Base-by-base conservation (phyloP, 2,329 filamentous ascomycete species). In the Fusarium penzigii region DNA sequence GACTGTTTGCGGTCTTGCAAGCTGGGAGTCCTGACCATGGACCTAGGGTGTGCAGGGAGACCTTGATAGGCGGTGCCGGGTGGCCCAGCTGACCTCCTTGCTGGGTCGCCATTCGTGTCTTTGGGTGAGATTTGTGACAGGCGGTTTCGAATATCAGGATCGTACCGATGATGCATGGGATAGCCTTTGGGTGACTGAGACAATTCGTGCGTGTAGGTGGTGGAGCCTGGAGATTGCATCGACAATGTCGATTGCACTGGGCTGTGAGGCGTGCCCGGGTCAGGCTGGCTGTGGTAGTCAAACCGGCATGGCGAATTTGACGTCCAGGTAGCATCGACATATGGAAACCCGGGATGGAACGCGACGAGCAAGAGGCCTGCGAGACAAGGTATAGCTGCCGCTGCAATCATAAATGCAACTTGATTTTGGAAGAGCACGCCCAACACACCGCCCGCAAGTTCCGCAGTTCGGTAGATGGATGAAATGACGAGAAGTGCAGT, bases 391-490 rank as follows among this genome's bases (percentile, higher is more conserved):
- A 76, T 43, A n/a, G 68, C 62, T 41, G 75, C 75, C 58, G 75
- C 69, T 40, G 77, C 61, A 8, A 77, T 56, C 58, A 76, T 70
- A 25, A 70, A 69, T 13, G 69, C 65, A 5, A 67, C 46, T 48
- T 77, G 64, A 8, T 71, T 76, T 45, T 75, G 70, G 46, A 74
- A 71, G 2, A 75, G 56, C 14, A 57, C 42, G 29, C 68, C 68
- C 5, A 58, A 52, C 10, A 76, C 55, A 8, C 73, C 75, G 25
- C 61, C 62, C 9, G 68, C 64, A 42, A 77, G 67, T 39, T 78
- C 71, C 44, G 72, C 64, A 14, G 76, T 65, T 12, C 76, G 68
- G 46, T 75, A 72, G 46, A 74, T 64, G 48, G 78, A 70, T 62
- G 77, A 69, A 29, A 67, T 58, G 13, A 78, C 58, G 20, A 79